Conservation (phyloP, 2,329 filamentous ascomycete genomes). For the Verticillium nonalfalfae region DNA sequence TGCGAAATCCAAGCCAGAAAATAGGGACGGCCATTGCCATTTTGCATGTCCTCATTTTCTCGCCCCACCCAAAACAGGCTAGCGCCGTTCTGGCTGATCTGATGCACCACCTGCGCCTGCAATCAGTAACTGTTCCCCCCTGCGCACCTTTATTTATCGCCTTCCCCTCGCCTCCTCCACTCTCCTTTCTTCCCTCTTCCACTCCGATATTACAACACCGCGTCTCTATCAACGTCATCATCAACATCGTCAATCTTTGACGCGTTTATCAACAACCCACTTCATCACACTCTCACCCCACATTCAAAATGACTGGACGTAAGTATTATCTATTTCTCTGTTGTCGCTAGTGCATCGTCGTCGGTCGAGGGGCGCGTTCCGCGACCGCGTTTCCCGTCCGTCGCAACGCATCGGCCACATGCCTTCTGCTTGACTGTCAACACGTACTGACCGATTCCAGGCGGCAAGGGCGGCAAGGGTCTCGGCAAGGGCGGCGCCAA, state of each 20-base stretch:
- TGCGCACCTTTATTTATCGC: constrained; percentile 12
- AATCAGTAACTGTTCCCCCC: constrained; percentile 13
- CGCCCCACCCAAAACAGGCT: constrained; percentile 13
- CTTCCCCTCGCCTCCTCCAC: constrained; percentile 8
- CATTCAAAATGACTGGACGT: constrained; percentile 66
- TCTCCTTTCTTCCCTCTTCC: constrained; percentile 11
- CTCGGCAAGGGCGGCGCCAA: constrained; percentile 98
- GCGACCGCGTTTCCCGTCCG: not conserved
- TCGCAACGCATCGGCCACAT: constrained; percentile 1
- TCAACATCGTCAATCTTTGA: constrained; percentile 11
- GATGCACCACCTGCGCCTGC: constrained; percentile 6
- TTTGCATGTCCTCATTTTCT: constrained; percentile 9
- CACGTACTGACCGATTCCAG: constrained; percentile 34
- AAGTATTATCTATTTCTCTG: constrained; percentile 34
- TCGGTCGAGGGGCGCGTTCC: not conserved
- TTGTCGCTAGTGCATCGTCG: constrained; percentile 13
- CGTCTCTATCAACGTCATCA: constrained; percentile 13
- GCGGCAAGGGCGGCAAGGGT: constrained; percentile 94
- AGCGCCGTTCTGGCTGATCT: constrained; percentile 12
- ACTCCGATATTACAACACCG: constrained; percentile 11
- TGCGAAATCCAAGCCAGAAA: constrained; percentile 10
- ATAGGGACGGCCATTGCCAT: constrained; percentile 7
- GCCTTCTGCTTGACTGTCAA: not conserved
- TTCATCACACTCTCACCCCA: constrained; percentile 11
- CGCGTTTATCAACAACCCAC: constrained; percentile 8